Base-by-base conservation (phyloP, 768 basidiomycete genomes). In the Clitopilus hobsonii region DNA sequence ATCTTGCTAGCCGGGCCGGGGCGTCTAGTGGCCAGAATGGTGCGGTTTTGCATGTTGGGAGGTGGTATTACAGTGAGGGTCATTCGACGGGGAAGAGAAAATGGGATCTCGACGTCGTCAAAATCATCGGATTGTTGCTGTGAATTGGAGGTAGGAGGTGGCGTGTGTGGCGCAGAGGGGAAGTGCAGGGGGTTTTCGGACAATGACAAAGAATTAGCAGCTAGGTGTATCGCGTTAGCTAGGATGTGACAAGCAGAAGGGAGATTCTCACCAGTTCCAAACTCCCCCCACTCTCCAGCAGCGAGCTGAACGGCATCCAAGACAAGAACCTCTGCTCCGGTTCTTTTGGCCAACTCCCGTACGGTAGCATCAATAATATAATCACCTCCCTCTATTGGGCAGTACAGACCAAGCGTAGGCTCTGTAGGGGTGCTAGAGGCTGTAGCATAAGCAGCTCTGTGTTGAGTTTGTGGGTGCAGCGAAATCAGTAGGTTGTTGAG, bases 271-370 rank as follows among this genome's bases (percentile, higher is more conserved):
- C 89, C 89, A 78, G 85, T 81, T 24, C 94, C 93, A 67, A 92
- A 92, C 18, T 79, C 75, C 2, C 94, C 94, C 76, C 85, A 89
- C 67, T 91, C 87, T n/a, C 93, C 91, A 3, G 92, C 86, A 28
- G 89, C 92, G 18, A 96, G 74, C 56, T 94, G 89, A 7, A 87
- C 84, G 2, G 88, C 75, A 71, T 98, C 94, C 50, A 98, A 65
- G 13, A 94, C 82, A 7, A 95, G 76, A 10, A 97, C 85, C 58
- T 97, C 95, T 18, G 92, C 82, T 24, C 80, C 83, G 2, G 86
- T 83, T 52, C 80, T 78, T 49, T 80, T 78, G 5, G 91, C 92
- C 58, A 95, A 71, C 65, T 91, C 89, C 32, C 79, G 76, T 10
- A 96, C 85, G 2, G 92, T 89, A 18, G 84, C 82, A 63, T 89